These are phyloP conservation scores for Alnus rubra DNA, from an alignment of 306 rosid genomes.

Conservation along the genomic window DNA sequence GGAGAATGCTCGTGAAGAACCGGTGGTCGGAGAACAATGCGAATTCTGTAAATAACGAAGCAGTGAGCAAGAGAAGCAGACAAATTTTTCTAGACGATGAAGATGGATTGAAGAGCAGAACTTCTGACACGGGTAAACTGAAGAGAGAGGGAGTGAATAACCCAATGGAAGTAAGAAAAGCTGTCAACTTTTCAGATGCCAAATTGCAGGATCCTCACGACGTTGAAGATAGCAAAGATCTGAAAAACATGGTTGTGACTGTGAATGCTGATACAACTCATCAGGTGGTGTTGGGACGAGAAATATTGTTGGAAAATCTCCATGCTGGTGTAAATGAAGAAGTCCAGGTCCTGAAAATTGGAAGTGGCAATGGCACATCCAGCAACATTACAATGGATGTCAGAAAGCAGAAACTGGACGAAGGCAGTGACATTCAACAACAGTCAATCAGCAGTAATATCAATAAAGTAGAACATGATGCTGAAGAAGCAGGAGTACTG, in stretches of 20 bases:
- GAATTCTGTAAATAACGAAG: slow-evolving; percentile 25
- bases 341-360: neutral
- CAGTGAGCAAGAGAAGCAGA: slow-evolving; percentile 22
- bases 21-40: slow-evolving; percentile 37
- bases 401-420: slow-evolving; percentile 12
- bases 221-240: slow-evolving; percentile 25
- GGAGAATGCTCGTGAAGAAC: slow-evolving; percentile 44
- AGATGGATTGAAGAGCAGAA: slow-evolving; percentile 20
- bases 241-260: slow-evolving; percentile 8
- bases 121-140: slow-evolving; percentile 8
- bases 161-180: slow-evolving; percentile 19
- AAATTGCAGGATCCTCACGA: slow-evolving; percentile 24
- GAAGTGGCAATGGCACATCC: neutral
- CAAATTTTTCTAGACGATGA: slow-evolving; percentile 33
- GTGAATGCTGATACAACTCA: slow-evolving; percentile 18
- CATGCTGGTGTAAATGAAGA: neutral
- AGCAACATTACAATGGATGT: slow-evolving; percentile 15
- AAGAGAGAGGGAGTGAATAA: slow-evolving; percentile 17
- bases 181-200: neutral
- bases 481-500: neutral
- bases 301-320: neutral
- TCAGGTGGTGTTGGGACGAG: slow-evolving; percentile 11
- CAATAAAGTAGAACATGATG: slow-evolving; percentile 19
- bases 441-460: slow-evolving; percentile 35
- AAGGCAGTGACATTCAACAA: slow-evolving; percentile 22